Evolutionary conservation across 768 basidiomycete genomes (phyloP).

Genomic region (Hericium rajendrae): DNA sequence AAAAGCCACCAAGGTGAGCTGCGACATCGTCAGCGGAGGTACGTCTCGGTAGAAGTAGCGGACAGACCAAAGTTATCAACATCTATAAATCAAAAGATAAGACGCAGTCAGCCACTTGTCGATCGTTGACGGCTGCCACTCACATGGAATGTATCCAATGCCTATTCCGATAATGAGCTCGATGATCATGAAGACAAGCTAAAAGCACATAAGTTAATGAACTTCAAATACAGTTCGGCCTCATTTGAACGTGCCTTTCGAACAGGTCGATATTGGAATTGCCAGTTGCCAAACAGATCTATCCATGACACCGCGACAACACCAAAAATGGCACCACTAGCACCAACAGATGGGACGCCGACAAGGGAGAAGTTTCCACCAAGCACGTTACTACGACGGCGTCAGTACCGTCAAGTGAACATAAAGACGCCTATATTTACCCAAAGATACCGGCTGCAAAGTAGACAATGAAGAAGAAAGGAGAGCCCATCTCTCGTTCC

Average conservation of each 20-base stretch:
- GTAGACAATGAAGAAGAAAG: slow-evolving; percentile 78
- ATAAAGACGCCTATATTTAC: slow-evolving; percentile 25
- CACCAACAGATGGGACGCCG: slow-evolving; percentile 83
- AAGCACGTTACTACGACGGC: slow-evolving; percentile 54
- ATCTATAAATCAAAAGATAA: slow-evolving; percentile 29
- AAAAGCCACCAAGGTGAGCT: slow-evolving; percentile 84
- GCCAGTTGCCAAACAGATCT: slow-evolving; percentile 89
- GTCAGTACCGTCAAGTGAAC: too few relatives aligned
- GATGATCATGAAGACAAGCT: slow-evolving; percentile 79
- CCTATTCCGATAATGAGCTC: slow-evolving; percentile 84
- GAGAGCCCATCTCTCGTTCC: slow-evolving; percentile 86
- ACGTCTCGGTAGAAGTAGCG: neutral
- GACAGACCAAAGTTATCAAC: slow-evolving; percentile 82
- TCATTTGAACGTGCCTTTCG: slow-evolving; percentile 44
- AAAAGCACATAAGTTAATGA: neutral
- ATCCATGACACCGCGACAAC: slow-evolving; percentile 79
- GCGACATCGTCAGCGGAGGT: neutral
- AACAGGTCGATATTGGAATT: slow-evolving; percentile 73
- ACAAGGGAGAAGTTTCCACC: slow-evolving; percentile 91
- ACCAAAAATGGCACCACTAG: slow-evolving; percentile 89
- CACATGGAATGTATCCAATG: slow-evolving; percentile 77
- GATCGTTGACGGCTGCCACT: slow-evolving; percentile 17
- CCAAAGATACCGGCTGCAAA: slow-evolving; percentile 91
- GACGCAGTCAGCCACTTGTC: neutral
- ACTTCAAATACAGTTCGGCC: neutral